A percentile compares a stretch with the other conserved stretches of the same genome.
These are phyloP conservation scores for Beauveria varroae DNA, from an alignment of 2,329 filamentous ascomycete genomes.

Conservation along the genomic window DNA sequence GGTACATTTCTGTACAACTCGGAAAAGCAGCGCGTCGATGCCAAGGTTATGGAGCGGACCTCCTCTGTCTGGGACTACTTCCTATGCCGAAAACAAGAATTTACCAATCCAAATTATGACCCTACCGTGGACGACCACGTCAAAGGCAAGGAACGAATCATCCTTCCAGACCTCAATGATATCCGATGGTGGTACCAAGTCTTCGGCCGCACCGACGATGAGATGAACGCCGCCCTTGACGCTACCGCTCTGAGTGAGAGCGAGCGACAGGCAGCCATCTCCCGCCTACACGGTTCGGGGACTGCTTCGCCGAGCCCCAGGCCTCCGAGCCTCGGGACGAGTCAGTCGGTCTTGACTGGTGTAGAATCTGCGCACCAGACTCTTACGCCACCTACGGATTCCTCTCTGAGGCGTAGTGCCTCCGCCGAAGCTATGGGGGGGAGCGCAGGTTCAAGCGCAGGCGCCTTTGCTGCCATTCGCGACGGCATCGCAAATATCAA, in stretches of 20 bases:
- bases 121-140: constrained; percentile 66
- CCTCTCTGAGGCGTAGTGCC: constrained; percentile 34
- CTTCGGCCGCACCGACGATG: constrained; percentile 78
- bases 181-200: constrained; percentile 91
- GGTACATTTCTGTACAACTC: constrained; percentile 95
- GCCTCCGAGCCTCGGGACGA: constrained; percentile 30
- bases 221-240: constrained; percentile 75
- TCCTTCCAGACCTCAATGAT: constrained; percentile 70
- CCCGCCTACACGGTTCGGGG: constrained; percentile 24
- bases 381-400: constrained; percentile 34
- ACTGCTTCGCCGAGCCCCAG: constrained; percentile 27
- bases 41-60: constrained; percentile 61
- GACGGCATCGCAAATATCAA: constrained; percentile 42
- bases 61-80: constrained; percentile 96
- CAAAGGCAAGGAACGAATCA: constrained; percentile 71
- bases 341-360: constrained; percentile 48
- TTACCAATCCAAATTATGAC: constrained; percentile 76
- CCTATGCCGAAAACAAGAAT: constrained; percentile 69
- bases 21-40: constrained; percentile 76
- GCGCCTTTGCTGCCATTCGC: constrained; percentile 38
- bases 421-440: constrained; percentile 29
- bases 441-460: constrained; percentile 19
- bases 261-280: constrained; percentile 29
- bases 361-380: constrained; percentile 52
- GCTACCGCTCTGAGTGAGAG: constrained; percentile 44